Percentiles rank a stretch among this genome's conserved stretches.
phyloP scores from a whole-genome alignment of 2,329 filamentous ascomycete species.

The Botrytis aclada region DNA sequence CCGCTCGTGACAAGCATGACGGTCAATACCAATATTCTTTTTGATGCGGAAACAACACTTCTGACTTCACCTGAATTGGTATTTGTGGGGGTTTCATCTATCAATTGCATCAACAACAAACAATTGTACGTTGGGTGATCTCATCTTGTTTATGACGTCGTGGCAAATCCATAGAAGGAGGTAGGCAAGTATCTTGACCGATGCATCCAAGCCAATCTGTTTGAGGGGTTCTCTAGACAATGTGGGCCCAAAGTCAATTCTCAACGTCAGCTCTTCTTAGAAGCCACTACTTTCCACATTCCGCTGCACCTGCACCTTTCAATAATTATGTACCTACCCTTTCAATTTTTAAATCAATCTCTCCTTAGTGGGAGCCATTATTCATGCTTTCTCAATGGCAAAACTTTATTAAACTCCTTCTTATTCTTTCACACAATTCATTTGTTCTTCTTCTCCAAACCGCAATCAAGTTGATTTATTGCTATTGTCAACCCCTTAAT shows the following conservation, averaged over 20 bases:
- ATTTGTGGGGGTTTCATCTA: background rate
- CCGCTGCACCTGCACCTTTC: conserved; percentile 7
- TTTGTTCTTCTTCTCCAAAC: background rate
- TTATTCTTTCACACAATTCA: background rate
- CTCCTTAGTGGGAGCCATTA: background rate
- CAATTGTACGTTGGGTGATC: background rate
- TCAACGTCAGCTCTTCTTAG: conserved; percentile 14
- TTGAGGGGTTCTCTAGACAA: background rate
- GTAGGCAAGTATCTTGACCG: background rate
- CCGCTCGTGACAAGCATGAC: conserved; percentile 4
- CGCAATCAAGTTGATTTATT: background rate
- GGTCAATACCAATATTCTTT: background rate
- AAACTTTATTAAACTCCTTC: background rate
- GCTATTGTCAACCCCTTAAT: background rate
- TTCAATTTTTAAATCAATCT: background rate
- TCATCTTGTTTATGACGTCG: background rate
- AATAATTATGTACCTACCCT: background rate
- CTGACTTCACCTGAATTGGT: background rate
- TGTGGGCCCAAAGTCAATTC: background rate
- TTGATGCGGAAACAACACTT: conserved; percentile 12
- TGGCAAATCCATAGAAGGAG: background rate
- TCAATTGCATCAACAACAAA: background rate
- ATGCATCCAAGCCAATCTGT: background rate
- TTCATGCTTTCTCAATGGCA: background rate
- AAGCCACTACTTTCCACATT: conserved; percentile 6